phyloP scores from a whole-genome alignment of 768 basidiomycete species.

The Dentipellis sp. region DNA sequence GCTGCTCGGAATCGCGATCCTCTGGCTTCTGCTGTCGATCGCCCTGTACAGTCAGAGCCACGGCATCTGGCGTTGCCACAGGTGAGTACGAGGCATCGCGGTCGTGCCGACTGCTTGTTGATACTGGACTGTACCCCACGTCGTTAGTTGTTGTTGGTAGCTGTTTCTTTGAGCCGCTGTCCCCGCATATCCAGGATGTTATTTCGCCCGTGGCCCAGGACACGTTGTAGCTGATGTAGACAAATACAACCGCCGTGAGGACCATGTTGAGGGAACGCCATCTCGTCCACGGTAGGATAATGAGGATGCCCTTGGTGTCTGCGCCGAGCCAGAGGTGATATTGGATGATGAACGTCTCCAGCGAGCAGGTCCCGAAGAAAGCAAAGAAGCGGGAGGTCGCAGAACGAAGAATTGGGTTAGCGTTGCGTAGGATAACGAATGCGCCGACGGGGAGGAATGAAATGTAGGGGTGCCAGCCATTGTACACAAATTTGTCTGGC shows the following conservation, averaged over 20 bases:
- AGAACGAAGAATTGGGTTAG: constrained; percentile 61
- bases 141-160: constrained; percentile 14
- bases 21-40: constrained; percentile 15
- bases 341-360: constrained; percentile 89
- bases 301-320: constrained; percentile 73
- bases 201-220: constrained; percentile 68
- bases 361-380: constrained; percentile 78
- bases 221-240: constrained; percentile 72
- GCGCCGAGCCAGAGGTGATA: constrained; percentile 83
- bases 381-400: constrained; percentile 60
- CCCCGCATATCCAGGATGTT: constrained; percentile 49
- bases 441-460: constrained; percentile 75
- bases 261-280: constrained; percentile 76
- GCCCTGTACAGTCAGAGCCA: neutral
- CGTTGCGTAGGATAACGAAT: constrained; percentile 71
- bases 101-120: constrained; percentile 3
- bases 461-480: constrained; percentile 74
- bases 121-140: neutral
- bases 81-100: neutral
- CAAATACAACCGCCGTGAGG: constrained; percentile 66
- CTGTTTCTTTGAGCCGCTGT: constrained; percentile 19
- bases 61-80: neutral
- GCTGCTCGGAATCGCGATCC: constrained; percentile 20
- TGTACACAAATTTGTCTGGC: constrained; percentile 79
- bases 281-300: constrained; percentile 65